Evolutionary conservation across 1,284 basidiomycete species (phyloP).

Genomic region (Tilletiopsis washingtonensis): DNA sequence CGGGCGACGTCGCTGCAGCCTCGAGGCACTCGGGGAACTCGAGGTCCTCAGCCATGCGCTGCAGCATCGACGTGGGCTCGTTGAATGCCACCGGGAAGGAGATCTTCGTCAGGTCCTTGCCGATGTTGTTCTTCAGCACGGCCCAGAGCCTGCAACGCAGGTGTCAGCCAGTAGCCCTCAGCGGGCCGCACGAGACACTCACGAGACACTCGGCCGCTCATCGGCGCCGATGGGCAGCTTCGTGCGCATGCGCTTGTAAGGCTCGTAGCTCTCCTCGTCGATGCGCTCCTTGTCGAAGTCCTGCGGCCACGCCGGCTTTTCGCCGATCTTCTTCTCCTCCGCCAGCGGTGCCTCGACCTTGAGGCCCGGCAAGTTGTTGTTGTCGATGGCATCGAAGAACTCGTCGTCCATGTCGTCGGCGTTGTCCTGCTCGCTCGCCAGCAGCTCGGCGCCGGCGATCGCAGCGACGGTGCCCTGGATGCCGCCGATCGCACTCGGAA

Average conservation of each 20-base stretch:
- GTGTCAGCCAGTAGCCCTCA: no score
- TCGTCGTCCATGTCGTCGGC: slow-evolving; percentile 88
- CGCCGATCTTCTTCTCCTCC: background rate
- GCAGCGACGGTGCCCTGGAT: slow-evolving; percentile 12
- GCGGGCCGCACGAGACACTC: no score
- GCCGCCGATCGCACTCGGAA: slow-evolving; percentile 1
- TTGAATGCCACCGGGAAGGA: slow-evolving; percentile 95
- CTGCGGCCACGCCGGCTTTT: slow-evolving; percentile 11
- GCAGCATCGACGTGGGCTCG: slow-evolving; percentile 68
- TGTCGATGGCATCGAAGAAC: slow-evolving; percentile 94
- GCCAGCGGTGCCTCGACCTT: slow-evolving; percentile 29
- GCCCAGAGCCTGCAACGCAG: no score
- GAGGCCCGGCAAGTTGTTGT: slow-evolving; percentile 49
- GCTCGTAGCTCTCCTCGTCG: slow-evolving; percentile 29
- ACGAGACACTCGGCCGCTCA: slow-evolving; percentile 80
- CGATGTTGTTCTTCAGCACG: slow-evolving; percentile 90
- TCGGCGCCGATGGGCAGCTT: slow-evolving; percentile 65
- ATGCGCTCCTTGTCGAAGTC: slow-evolving; percentile 27
- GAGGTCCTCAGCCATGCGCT: slow-evolving; percentile 55
- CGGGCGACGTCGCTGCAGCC: slow-evolving; percentile 66
- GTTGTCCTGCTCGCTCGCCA: slow-evolving; percentile 47
- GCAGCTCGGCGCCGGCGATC: slow-evolving; percentile 35
- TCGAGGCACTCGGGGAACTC: slow-evolving; percentile 54
- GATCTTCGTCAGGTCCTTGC: slow-evolving; percentile 94
- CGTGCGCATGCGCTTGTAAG: slow-evolving; percentile 62